Evolutionary conservation across 106 monocot genomes (phyloP).

Genomic region (Gastrodia elata): DNA sequence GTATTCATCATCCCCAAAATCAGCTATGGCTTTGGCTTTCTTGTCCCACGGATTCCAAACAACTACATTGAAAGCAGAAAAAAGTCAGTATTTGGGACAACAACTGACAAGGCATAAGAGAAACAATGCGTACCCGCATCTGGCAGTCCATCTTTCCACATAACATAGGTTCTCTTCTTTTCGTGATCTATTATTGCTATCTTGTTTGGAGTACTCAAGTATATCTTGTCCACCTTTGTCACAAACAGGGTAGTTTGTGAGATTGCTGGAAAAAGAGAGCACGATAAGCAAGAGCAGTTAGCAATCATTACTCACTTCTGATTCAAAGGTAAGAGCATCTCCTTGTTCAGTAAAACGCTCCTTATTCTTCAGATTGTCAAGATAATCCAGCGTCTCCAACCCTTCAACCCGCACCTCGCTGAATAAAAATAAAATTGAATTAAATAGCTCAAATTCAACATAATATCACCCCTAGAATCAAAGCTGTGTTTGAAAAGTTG

Average conservation of each 20-base stretch:
- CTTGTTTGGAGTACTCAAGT: slow-evolving; percentile 57
- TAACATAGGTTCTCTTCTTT: slow-evolving; percentile 71
- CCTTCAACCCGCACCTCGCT: slow-evolving; percentile 91
- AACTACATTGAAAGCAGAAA: slow-evolving; percentile 2
- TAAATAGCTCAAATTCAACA: no score
- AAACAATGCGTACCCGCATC: slow-evolving; percentile 40
- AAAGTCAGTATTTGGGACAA: not conserved
- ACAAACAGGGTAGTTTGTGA: not conserved
- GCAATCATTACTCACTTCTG: slow-evolving; percentile 44
- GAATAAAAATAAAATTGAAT: slow-evolving; percentile 4
- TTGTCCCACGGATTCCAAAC: slow-evolving; percentile 68
- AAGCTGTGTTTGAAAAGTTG: no score
- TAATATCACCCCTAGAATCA: no score
- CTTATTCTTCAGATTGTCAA: slow-evolving; percentile 53
- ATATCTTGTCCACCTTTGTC: slow-evolving; percentile 35
- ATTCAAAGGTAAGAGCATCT: slow-evolving; percentile 81
- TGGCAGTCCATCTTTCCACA: slow-evolving; percentile 74
- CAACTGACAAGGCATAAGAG: not conserved
- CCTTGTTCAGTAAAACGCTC: slow-evolving; percentile 80
- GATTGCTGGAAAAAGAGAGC: not conserved
- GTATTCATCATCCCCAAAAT: slow-evolving; percentile 53
- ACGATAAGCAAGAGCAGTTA: not conserved
- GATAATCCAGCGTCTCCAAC: slow-evolving; percentile 80
- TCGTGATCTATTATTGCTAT: slow-evolving; percentile 80
- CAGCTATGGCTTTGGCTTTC: slow-evolving; percentile 44